These are phyloP conservation scores for Deuterostichococcus epilithicus DNA, from an alignment of 139 green algal species.

Conservation along the genomic window DNA sequence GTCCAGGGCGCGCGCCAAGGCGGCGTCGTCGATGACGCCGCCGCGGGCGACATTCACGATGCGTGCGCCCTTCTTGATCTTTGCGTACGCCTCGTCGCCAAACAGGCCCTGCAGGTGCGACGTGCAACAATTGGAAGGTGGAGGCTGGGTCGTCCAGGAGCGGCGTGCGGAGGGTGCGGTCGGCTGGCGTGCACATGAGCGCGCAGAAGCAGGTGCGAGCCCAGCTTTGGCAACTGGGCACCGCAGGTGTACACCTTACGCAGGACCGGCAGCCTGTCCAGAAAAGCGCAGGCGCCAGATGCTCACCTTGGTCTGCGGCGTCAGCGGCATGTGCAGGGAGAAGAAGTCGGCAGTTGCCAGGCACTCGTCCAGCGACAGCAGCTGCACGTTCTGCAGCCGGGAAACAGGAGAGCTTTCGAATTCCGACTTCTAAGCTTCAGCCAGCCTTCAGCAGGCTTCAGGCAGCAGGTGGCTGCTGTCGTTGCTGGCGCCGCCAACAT, in stretches of 20 bases:
- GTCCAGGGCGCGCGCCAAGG: slow-evolving; percentile 80
- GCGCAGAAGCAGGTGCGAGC: not conserved
- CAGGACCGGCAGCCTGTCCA: not conserved
- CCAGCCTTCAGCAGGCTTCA: too few species aligned
- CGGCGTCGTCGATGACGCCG: slow-evolving; percentile 89
- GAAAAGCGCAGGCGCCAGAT: too few species aligned
- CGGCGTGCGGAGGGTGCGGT: not conserved
- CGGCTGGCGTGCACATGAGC: not conserved
- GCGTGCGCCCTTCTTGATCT: slow-evolving; percentile 84
- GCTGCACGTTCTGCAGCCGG: slow-evolving; percentile 51
- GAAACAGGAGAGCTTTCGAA: too few species aligned
- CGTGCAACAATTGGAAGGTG: too few species aligned
- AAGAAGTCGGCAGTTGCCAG: slow-evolving; percentile 77
- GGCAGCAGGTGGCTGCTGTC: too few species aligned
- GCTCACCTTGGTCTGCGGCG: slow-evolving; percentile 52
- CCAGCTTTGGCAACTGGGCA: not conserved
- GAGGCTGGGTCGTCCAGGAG: too few species aligned
- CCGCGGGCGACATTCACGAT: slow-evolving; percentile 94
- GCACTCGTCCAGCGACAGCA: slow-evolving; percentile 87
- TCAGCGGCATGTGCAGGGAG: slow-evolving; percentile 88
- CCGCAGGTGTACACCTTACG: not conserved
- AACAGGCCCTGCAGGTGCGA: slow-evolving; percentile 67
- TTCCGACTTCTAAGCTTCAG: too few species aligned
- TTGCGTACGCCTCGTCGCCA: slow-evolving; percentile 77
- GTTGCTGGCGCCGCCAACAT: too few species aligned